Percentiles rank a stretch among this genome's conserved stretches.
Evolutionary conservation across 2,329 filamentous ascomycete genomes (phyloP).

Genomic region (Rhynchosporium secalis): DNA sequence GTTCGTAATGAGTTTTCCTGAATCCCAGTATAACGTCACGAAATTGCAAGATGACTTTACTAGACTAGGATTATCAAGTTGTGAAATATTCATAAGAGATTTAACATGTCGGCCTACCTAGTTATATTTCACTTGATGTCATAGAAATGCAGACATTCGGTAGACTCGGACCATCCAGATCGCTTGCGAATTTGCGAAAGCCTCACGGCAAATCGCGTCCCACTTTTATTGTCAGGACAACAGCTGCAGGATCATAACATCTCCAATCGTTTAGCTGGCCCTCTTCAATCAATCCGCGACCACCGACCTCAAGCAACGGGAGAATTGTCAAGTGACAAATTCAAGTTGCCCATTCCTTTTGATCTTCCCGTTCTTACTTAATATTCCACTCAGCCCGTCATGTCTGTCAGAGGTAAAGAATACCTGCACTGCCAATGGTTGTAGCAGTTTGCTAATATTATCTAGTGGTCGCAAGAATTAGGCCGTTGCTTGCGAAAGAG

Average conservation of each 20-base stretch:
- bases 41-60: no score
- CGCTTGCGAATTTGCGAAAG: no score
- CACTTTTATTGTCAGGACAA: background rate
- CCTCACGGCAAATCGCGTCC: no score
- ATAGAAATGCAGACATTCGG: no score
- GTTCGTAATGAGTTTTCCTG: no score
- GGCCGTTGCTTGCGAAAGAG: conserved; percentile 84
- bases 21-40: no score
- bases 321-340: conserved; percentile 20
- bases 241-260: background rate
- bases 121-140: no score
- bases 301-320: conserved; percentile 18
- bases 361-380: conserved; percentile 17
- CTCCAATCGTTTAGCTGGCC: background rate
- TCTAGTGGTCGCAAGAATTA: conserved; percentile 85
- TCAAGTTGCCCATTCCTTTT: conserved; percentile 17
- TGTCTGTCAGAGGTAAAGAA: conserved; percentile 35
- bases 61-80: no score
- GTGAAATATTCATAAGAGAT: no score
- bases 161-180: no score
- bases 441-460: conserved; percentile 55
- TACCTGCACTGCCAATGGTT: background rate
- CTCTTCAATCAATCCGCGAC: background rate
- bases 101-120: no score
- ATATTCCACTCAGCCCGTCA: conserved; percentile 21